A percentile compares a stretch with the other conserved stretches of the same genome.
phyloP scores from a whole-genome alignment of 1,284 basidiomycete species.

The Lentinula novae-zelandiae region DNA sequence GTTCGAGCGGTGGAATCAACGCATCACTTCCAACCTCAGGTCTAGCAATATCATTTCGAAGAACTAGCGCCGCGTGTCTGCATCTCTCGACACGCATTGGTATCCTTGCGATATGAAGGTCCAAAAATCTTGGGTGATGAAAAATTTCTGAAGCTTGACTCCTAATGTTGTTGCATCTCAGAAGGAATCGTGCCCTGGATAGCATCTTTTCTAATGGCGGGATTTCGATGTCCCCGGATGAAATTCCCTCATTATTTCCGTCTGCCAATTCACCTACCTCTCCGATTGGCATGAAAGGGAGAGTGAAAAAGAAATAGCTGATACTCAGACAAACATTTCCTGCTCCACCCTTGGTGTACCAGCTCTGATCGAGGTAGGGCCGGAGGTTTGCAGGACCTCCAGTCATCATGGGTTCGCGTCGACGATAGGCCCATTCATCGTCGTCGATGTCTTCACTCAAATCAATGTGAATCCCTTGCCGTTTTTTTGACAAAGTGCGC shows the following conservation, averaged over 20 bases:
- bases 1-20: constrained; percentile 20
- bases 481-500: not conserved
- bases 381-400: constrained; percentile 51
- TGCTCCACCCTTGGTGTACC: constrained; percentile 43
- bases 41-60: constrained; percentile 14
- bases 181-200: constrained; percentile 40
- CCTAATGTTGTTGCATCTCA: constrained; percentile 36
- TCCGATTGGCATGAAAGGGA: constrained; percentile 52
- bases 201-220: constrained; percentile 41
- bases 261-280: constrained; percentile 24
- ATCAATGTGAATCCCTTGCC: not conserved
- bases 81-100: constrained; percentile 22
- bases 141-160: constrained; percentile 31
- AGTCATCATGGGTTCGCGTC: constrained; percentile 46
- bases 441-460: constrained; percentile 39
- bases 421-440: constrained; percentile 52
- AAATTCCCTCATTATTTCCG: constrained; percentile 20
- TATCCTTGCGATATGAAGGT: constrained; percentile 32
- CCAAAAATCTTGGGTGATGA: constrained; percentile 46
- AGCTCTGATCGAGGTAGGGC: constrained; percentile 44
- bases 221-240: constrained; percentile 16
- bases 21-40: constrained; percentile 12
- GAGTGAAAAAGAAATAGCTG: constrained; percentile 37
- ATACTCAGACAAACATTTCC: constrained; percentile 41
- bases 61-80: not conserved